Evolutionary conservation across 2,329 filamentous ascomycete genomes (phyloP).

Genomic region (Trichoderma sp.): DNA sequence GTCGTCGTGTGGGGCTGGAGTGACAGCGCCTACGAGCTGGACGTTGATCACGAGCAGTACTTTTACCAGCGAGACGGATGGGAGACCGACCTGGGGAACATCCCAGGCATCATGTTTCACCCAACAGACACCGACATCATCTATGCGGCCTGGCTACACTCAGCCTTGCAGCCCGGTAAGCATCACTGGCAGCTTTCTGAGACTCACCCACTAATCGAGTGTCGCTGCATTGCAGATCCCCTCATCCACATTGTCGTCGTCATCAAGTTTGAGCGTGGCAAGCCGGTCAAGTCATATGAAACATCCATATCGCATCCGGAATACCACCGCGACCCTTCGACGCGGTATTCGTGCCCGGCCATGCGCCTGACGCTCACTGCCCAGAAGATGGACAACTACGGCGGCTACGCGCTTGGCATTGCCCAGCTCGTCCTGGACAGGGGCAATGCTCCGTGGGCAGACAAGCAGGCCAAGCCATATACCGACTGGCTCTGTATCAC

Average conservation of each 20-base stretch:
- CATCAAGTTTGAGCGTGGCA: constrained; percentile 21
- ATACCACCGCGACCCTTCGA: constrained; percentile 21
- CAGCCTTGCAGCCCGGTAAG: constrained; percentile 21
- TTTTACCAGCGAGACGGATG: constrained; percentile 6
- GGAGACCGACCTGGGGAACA: constrained; percentile 14
- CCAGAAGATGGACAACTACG: constrained; percentile 21
- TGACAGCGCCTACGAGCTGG: constrained; percentile 28
- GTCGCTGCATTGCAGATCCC: neutral
- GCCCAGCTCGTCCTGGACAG: constrained; percentile 19
- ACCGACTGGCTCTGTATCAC: constrained; percentile 20
- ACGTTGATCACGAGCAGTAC: constrained; percentile 21
- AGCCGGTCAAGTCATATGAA: constrained; percentile 18
- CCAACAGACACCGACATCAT: constrained; percentile 28
- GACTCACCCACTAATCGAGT: neutral
- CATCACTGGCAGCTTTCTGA: neutral
- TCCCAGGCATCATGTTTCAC: constrained; percentile 31
- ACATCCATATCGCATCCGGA: constrained; percentile 14
- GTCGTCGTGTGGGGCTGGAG: constrained; percentile 33
- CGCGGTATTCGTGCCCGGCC: constrained; percentile 21
- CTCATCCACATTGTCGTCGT: constrained; percentile 19
- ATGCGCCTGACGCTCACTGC: constrained; percentile 23
- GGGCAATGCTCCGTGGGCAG: neutral
- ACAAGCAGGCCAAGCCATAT: neutral
- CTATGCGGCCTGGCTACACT: constrained; percentile 28
- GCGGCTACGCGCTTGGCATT: constrained; percentile 18